phyloP scores from a whole-genome alignment of 148 eudicot species.

The Fagopyrum tataricum region DNA sequence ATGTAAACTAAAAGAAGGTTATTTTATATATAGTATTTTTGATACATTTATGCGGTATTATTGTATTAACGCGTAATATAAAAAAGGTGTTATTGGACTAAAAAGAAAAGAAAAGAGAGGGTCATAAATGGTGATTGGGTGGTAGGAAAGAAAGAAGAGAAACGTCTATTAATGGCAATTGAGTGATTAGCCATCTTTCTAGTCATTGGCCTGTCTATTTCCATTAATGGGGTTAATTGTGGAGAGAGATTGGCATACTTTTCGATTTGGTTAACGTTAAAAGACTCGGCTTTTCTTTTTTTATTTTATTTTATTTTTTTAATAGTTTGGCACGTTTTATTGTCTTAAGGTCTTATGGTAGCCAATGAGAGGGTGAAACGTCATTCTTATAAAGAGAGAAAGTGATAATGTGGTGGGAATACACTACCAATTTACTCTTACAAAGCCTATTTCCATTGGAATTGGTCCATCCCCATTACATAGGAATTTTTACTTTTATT shows the following conservation, averaged over 20 bases:
- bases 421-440: background rate
- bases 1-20: background rate
- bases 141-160: slow-evolving; percentile 15
- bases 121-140: background rate
- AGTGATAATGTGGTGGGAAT: background rate
- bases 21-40: background rate
- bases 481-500: background rate
- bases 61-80: too few relatives aligned
- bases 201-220: slow-evolving; percentile 41
- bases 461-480: slow-evolving; percentile 5
- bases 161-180: slow-evolving; percentile 34
- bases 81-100: background rate
- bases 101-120: background rate
- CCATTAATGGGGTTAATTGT: slow-evolving; percentile 33
- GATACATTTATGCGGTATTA: background rate
- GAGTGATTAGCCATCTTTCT: slow-evolving; percentile 27
- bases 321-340: background rate
- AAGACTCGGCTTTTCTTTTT: slow-evolving; percentile 20
- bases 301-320: background rate
- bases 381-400: background rate
- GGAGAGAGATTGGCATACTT: slow-evolving; percentile 24
- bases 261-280: slow-evolving; percentile 79
- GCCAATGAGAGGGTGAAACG: slow-evolving; percentile 4
- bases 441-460: background rate
- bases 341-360: background rate